Evolutionary conservation across 148 eudicot species (phyloP).

Genomic region (Silene conica): DNA sequence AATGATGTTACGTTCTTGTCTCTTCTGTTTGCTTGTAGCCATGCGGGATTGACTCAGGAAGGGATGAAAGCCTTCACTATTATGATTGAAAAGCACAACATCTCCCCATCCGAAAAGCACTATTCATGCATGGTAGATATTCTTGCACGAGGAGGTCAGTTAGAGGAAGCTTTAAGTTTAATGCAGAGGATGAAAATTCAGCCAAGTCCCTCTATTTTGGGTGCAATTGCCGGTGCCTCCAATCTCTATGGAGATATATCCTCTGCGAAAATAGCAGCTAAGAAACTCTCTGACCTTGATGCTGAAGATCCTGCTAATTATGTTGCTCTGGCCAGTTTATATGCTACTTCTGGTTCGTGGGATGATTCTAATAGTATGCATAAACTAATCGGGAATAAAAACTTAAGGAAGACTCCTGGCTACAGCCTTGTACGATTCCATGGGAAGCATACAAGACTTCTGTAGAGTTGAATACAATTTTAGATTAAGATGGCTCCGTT

Average conservation of each 20-base stretch:
- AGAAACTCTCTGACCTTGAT: conserved; percentile 24
- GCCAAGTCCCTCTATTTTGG: conserved; percentile 26
- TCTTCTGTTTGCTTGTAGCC: conserved; percentile 40
- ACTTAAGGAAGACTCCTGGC: conserved; percentile 33
- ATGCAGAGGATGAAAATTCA: conserved; percentile 31
- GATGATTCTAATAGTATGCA: conserved; percentile 23
- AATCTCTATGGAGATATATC: conserved; percentile 28
- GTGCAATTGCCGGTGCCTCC: conserved; percentile 39
- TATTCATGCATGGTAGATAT: conserved; percentile 40
- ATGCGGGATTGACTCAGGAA: conserved; percentile 28
- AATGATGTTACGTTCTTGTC: conserved; percentile 39
- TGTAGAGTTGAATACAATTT: conserved; percentile 19
- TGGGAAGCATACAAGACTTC: conserved; percentile 8
- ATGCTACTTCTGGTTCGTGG: conserved; percentile 34
- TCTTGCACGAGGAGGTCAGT: conserved; percentile 32
- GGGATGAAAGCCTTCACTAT: conserved; percentile 26
- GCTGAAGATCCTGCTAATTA: conserved; percentile 23
- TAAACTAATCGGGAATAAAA: conserved; percentile 20
- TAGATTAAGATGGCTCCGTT: not conserved
- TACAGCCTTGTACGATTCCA: conserved; percentile 24
- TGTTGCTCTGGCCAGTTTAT: conserved; percentile 27
- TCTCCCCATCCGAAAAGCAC: conserved; percentile 34
- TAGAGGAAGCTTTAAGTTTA: conserved; percentile 31
- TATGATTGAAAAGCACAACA: conserved; percentile 30
- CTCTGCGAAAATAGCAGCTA: conserved; percentile 27